These are phyloP conservation scores for Gaillardinia entomophila DNA, from an alignment of 805 yeast genomes.

Conservation along the genomic window DNA sequence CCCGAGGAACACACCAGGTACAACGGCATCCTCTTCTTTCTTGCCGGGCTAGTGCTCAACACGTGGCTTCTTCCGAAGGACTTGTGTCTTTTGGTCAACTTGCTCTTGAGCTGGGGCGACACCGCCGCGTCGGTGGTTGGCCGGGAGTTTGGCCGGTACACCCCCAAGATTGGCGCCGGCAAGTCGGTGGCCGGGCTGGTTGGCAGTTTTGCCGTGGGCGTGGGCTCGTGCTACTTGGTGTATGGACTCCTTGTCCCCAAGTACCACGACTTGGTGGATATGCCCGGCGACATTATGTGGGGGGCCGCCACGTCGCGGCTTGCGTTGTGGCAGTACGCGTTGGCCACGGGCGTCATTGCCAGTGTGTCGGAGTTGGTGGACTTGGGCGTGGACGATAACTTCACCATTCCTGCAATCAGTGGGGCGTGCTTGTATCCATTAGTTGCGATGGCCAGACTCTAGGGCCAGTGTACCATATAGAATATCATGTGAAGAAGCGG, in stretches of 20 bases:
- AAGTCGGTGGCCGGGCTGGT: slow-evolving; percentile 17
- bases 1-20: slow-evolving; percentile 8
- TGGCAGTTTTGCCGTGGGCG: slow-evolving; percentile 13
- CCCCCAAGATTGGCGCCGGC: slow-evolving; percentile 11
- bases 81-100: slow-evolving; percentile 8
- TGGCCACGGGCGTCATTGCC: slow-evolving; percentile 10
- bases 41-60: slow-evolving; percentile 12
- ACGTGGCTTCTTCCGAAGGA: slow-evolving; percentile 11
- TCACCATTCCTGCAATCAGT: slow-evolving; percentile 13
- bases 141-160: slow-evolving; percentile 15
- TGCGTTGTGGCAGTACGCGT: slow-evolving; percentile 5
- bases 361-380: slow-evolving; percentile 11
- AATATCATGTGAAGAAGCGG: no score
- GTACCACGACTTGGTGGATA: slow-evolving; percentile 2
- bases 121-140: slow-evolving; percentile 13
- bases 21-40: slow-evolving; percentile 14
- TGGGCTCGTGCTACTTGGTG: slow-evolving; percentile 7
- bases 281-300: slow-evolving; percentile 9
- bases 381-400: slow-evolving; percentile 13
- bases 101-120: slow-evolving; percentile 17
- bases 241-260: slow-evolving; percentile 11
- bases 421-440: no score
- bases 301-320: slow-evolving; percentile 6
- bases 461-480: no score
- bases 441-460: no score